Base-by-base conservation (phyloP, 352 stramenopile species). In the Elongisporangium anandrum region DNA sequence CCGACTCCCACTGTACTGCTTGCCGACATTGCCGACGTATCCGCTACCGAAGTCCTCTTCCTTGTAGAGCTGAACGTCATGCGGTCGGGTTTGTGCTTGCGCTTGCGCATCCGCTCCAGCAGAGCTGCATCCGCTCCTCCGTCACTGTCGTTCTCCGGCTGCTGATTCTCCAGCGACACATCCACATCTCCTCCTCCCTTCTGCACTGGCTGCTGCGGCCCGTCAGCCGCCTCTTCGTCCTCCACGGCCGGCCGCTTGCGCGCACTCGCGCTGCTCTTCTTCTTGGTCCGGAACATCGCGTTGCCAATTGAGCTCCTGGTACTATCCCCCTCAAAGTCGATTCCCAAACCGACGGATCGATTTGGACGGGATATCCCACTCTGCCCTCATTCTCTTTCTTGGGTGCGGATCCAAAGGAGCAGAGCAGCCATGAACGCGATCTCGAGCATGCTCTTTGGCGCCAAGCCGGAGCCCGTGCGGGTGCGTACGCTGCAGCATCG, bases 11-110 rank as follows among this genome's bases (percentile, higher is more conserved):
- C 24, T 57, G n/a, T 2, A 41, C 17, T 51, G 19, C 4, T 26
- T 17, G 39, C 54, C 16, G 26, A 8, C 4, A 51, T 39, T 34
- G 12, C 17, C 7, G 17, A 3, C 20, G 16, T 57, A 12, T 2
- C 3, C 39, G 45, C 23, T 56, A 2, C 4, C 22, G 17, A 23
- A 24, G 17, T 19, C 10, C 39, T 75, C 13, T 10, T 39, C 12
- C 50, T 66, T 21, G 69, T 83, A 8, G 69, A 85, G 22, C 64
- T 79, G 50, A 85, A 82, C 6, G 60, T 75, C 68, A 85, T 75
- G 8, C 50, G 57, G 24, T 70, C 75, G 2, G n/a, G 1, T 20
- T 70, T 71, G 17, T 17, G 57, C n/a, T 63, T 68, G 52, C 55
- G 60, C 59, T 64, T 55, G 24, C 78, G 76, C 66, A 69, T 74